Evolutionary conservation across 2,329 filamentous ascomycete species (phyloP).

Genomic region (Emydomyces testavorans): DNA sequence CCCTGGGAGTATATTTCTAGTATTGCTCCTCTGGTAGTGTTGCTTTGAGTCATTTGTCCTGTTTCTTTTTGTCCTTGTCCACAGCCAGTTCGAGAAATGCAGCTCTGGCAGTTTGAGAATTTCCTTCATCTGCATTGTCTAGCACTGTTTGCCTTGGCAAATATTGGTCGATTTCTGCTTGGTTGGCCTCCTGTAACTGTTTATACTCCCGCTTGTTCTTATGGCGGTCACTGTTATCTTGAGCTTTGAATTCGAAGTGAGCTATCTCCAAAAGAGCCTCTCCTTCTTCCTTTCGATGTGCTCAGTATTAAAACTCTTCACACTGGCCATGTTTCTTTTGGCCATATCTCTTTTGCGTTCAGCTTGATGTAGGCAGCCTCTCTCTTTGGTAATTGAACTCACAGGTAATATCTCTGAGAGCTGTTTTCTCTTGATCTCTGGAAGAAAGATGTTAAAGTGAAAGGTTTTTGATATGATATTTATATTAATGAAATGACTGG

Average conservation of each 20-base stretch:
- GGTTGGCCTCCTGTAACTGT: background rate
- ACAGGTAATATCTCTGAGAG: too few relatives aligned
- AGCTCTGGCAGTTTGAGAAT: background rate
- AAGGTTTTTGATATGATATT: too few relatives aligned
- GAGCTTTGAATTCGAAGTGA: background rate
- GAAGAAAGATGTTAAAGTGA: too few relatives aligned
- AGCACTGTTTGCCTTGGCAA: conserved; percentile 1
- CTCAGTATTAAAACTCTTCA: too few relatives aligned
- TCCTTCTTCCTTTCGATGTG: conserved; percentile 2
- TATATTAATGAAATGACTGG: too few relatives aligned
- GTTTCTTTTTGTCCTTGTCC: background rate
- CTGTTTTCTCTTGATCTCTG: too few relatives aligned
- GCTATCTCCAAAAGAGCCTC: background rate
- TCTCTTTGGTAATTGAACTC: too few relatives aligned
- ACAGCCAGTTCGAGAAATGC: background rate
- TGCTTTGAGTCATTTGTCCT: background rate
- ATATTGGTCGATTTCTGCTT: background rate
- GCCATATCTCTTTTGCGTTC: too few relatives aligned
- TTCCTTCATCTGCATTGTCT: background rate
- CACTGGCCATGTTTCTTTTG: too few relatives aligned
- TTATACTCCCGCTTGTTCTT: background rate
- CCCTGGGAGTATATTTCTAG: background rate
- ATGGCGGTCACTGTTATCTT: background rate
- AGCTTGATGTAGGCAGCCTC: too few relatives aligned
- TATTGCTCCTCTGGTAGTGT: background rate